A percentile compares a stretch with the other conserved stretches of the same genome.
Conservation (phyloP, 768 basidiomycete genomes). For the Collybiopsis luxurians region DNA sequence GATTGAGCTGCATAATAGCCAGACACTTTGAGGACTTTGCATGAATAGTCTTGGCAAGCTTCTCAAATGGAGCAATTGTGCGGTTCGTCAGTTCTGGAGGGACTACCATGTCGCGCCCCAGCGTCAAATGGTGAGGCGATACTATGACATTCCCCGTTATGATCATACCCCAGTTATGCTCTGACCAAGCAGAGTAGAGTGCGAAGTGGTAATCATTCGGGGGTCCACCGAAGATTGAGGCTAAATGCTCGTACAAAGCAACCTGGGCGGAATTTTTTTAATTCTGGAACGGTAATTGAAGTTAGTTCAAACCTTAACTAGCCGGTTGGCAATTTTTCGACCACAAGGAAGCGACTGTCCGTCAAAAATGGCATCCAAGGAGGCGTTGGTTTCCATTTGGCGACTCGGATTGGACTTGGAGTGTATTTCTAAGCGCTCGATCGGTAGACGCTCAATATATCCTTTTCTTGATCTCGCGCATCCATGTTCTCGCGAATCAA, state of each 20-base stretch:
- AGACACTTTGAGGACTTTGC: conserved; percentile 29
- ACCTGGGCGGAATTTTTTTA: too few species aligned
- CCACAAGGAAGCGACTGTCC: conserved; percentile 35
- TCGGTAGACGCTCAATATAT: too few species aligned
- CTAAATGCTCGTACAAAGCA: conserved; percentile 88
- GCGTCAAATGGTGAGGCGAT: conserved; percentile 53
- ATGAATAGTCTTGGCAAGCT: conserved; percentile 51
- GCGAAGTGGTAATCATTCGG: conserved; percentile 63
- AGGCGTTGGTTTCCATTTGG: too few species aligned
- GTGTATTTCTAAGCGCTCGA: too few species aligned
- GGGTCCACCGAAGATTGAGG: conserved; percentile 59
- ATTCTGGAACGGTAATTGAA: background rate
- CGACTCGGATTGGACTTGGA: too few species aligned
- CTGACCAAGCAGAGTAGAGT: conserved; percentile 76
- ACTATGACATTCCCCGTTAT: conserved; percentile 86
- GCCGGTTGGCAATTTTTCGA: conserved; percentile 40
- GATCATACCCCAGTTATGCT: conserved; percentile 82
- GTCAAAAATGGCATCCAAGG: background rate
- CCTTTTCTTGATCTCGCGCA: background rate
- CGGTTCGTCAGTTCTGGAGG: conserved; percentile 43
- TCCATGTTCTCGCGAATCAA: background rate
- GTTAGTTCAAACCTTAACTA: conserved; percentile 47
- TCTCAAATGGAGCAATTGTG: conserved; percentile 46
- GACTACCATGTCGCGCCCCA: conserved; percentile 72
- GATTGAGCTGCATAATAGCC: conserved; percentile 81